Base-by-base conservation (phyloP, 2,329 filamentous ascomycete species). In the Botrytis cinerea region DNA sequence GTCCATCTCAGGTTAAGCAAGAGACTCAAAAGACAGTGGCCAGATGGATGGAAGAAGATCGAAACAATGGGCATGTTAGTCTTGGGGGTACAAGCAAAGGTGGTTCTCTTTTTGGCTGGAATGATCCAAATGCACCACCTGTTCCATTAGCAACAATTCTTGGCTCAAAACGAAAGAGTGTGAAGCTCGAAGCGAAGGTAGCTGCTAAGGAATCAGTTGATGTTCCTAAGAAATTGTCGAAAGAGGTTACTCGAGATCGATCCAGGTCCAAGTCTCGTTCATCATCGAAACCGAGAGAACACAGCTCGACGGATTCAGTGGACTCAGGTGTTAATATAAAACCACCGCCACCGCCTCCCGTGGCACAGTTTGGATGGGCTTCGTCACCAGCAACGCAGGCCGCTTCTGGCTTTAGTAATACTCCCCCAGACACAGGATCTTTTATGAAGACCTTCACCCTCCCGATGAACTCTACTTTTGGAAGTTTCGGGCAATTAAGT, bases 41-140 rank as follows among this genome's bases (percentile, higher is more conserved):
- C 40, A 85, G 88, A 40, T 92, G 90, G 90, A 89, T 91, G 85
- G 88, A 90, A 76, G 87, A 91, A 77, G 89, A 90, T 76, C 87
- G 87, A 0, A 87, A 88, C 43, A 83, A 86, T 2, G 87, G 88
- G 1, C 85, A 85, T 66, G 81, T 84, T 20, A 83, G 82, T 1
- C 80, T 87, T 16, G 85, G 84, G 12, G 84, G 84, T 38, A 80
- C 80, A 28, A 83, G 84, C 28, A 86, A 85, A 57, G 84, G 83
- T 9, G 85, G 84, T 73, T 85, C 84, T 48, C 84, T 87, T 76
- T 91, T 91, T 80, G 88, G 89, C 45, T 91, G 89, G 89, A 80
- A 78, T 73, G 87, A 90, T 75, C 86, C 85, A 22, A 83, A 84
- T 28, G 84, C 85, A 0, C 83, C 86, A 45, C 84, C 85, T 16